phyloP scores from a whole-genome alignment of 768 basidiomycete species.

The Rhizopogon roseolus region DNA sequence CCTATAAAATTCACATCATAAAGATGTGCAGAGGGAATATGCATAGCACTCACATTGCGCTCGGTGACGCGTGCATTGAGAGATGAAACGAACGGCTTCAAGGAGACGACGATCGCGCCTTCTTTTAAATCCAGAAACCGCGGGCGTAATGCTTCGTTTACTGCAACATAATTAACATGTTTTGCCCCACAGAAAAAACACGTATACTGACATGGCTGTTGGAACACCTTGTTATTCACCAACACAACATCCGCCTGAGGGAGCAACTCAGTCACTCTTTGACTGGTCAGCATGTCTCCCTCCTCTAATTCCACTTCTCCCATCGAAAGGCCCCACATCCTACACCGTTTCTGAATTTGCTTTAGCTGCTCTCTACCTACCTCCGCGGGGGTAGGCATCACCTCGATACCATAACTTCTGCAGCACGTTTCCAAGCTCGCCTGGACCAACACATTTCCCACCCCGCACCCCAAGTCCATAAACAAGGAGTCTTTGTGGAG shows the following conservation, averaged over 20 bases:
- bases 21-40: not conserved
- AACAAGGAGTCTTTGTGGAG: conserved; percentile 59
- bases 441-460: conserved; percentile 81
- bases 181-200: not conserved
- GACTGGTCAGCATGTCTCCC: conserved; percentile 78
- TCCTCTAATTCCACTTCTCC: conserved; percentile 77
- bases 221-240: conserved; percentile 85
- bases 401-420: conserved; percentile 72
- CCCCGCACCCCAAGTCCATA: conserved; percentile 82
- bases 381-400: conserved; percentile 72
- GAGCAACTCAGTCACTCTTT: conserved; percentile 64
- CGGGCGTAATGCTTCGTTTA: conserved; percentile 83
- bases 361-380: conserved; percentile 73
- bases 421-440: conserved; percentile 79
- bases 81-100: conserved; percentile 80
- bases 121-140: conserved; percentile 95
- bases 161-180: conserved; percentile 29
- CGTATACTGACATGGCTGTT: conserved; percentile 57
- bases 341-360: conserved; percentile 72
- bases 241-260: conserved; percentile 85
- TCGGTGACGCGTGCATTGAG: conserved; percentile 72
- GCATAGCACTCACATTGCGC: conserved; percentile 56
- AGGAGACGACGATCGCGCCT: conserved; percentile 83
- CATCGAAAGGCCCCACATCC: conserved; percentile 86
- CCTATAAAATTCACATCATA: conserved; percentile 30